These are phyloP conservation scores for Halenospora varia DNA, from an alignment of 495 filamentous ascomycete species.

Conservation along the genomic window DNA sequence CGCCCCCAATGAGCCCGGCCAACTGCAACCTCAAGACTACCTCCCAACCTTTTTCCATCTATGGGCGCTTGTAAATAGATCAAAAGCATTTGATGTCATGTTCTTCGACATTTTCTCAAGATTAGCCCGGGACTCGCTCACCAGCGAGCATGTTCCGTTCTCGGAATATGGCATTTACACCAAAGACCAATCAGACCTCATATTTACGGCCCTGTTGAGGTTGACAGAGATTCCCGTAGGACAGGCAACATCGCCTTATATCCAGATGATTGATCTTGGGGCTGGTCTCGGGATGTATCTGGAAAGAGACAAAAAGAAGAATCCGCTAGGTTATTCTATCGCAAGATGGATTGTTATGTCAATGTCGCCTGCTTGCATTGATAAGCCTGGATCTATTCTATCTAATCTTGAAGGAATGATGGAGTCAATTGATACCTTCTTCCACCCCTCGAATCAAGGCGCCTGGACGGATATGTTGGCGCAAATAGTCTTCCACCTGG, in stretches of 20 bases:
- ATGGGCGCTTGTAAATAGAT: conserved; percentile 90
- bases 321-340: conserved; percentile 85
- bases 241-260: conserved; percentile 91
- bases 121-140: conserved; percentile 75
- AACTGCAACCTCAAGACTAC: conserved; percentile 76
- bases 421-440: conserved; percentile 96
- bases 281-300: conserved; percentile 80
- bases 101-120: conserved; percentile 89
- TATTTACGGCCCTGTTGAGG: conserved; percentile 88
- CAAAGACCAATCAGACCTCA: conserved; percentile 83
- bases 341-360: conserved; percentile 96
- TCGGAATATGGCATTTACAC: conserved; percentile 87
- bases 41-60: conserved; percentile 91
- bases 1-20: conserved; percentile 59
- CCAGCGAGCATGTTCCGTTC: conserved; percentile 72
- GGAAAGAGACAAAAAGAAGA: conserved; percentile 88
- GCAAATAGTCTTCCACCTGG: conserved; percentile 87
- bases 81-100: conserved; percentile 78
- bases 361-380: conserved; percentile 78
- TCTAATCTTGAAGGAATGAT: conserved; percentile 88
- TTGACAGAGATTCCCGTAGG: conserved; percentile 95
- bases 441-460: conserved; percentile 96
- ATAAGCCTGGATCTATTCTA: conserved; percentile 73
- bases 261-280: conserved; percentile 70
- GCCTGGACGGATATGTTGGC: conserved; percentile 86